phyloP scores from a whole-genome alignment of 78 protist genomes.

The Creolimax fragrantissima region DNA sequence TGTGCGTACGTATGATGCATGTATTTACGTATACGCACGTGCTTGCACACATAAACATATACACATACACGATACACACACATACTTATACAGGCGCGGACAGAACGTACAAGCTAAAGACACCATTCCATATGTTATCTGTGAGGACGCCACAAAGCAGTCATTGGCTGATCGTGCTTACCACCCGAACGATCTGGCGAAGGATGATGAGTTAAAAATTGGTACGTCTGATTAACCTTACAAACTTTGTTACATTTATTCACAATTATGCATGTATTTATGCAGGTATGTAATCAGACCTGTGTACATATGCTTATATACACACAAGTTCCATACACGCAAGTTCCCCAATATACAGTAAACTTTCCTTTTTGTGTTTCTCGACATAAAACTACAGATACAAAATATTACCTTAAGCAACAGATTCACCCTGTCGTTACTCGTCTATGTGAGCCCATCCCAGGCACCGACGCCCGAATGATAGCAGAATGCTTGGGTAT shows the following conservation, averaged over 20 bases:
- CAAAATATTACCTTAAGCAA: constrained; percentile 37
- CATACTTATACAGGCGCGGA: constrained; percentile 57
- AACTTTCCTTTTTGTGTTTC: background rate
- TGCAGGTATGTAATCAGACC: background rate
- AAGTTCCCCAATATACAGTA: background rate
- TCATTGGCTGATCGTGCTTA: constrained; percentile 27
- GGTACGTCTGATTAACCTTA: too few species aligned
- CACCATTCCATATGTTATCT: constrained; percentile 83
- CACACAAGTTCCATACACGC: background rate
- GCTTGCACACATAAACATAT: background rate
- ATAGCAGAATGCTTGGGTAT: constrained; percentile 32
- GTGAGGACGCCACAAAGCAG: constrained; percentile 23
- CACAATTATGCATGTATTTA: background rate
- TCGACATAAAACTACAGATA: background rate
- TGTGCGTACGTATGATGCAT: background rate
- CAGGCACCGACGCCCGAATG: constrained; percentile 45
- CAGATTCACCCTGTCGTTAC: constrained; percentile 79
- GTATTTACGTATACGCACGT: background rate
- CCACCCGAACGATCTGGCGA: constrained; percentile 37
- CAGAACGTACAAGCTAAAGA: constrained; percentile 66
- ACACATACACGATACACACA: background rate
- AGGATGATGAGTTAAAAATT: background rate
- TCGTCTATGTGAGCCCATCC: constrained; percentile 72
- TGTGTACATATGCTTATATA: background rate
- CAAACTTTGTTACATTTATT: background rate